A percentile compares a stretch with the other conserved stretches of the same genome.
These are phyloP conservation scores for Citrus sp. DNA, from an alignment of 345 rosid species.

Conservation along the genomic window DNA sequence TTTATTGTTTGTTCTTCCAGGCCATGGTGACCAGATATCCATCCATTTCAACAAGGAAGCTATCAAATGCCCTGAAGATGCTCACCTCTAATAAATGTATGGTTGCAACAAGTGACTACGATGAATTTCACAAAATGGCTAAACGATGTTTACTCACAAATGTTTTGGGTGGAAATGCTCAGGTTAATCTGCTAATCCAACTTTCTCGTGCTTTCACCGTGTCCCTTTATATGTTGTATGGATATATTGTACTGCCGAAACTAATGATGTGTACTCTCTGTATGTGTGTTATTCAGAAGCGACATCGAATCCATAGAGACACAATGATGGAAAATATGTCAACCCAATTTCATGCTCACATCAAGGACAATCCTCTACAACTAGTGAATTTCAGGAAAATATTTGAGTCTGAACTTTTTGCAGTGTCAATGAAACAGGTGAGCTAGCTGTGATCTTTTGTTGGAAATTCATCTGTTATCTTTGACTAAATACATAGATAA, in stretches of 20 bases:
- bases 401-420: slow-evolving; percentile 75
- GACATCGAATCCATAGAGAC: slow-evolving; percentile 54
- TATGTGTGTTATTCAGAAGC: slow-evolving; percentile 38
- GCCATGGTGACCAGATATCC: slow-evolving; percentile 82
- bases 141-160: slow-evolving; percentile 56
- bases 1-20: slow-evolving; percentile 29
- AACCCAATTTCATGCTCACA: slow-evolving; percentile 37
- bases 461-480: neutral
- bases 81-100: slow-evolving; percentile 69
- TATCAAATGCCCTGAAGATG: slow-evolving; percentile 61
- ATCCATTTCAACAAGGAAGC: slow-evolving; percentile 74
- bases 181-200: slow-evolving; percentile 41
- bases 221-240: neutral
- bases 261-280: neutral
- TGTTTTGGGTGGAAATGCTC: slow-evolving; percentile 66
- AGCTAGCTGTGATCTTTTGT: slow-evolving; percentile 10
- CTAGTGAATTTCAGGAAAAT: slow-evolving; percentile 69
- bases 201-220: neutral
- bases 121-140: slow-evolving; percentile 64
- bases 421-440: slow-evolving; percentile 66
- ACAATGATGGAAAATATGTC: slow-evolving; percentile 50
- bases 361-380: slow-evolving; percentile 29
- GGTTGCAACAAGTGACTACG: slow-evolving; percentile 90
- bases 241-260: neutral
- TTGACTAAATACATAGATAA: neutral